Evolutionary conservation across 2,329 filamentous ascomycete species (phyloP).

Genomic region (Ophiocordyceps camponoti-floridani): DNA sequence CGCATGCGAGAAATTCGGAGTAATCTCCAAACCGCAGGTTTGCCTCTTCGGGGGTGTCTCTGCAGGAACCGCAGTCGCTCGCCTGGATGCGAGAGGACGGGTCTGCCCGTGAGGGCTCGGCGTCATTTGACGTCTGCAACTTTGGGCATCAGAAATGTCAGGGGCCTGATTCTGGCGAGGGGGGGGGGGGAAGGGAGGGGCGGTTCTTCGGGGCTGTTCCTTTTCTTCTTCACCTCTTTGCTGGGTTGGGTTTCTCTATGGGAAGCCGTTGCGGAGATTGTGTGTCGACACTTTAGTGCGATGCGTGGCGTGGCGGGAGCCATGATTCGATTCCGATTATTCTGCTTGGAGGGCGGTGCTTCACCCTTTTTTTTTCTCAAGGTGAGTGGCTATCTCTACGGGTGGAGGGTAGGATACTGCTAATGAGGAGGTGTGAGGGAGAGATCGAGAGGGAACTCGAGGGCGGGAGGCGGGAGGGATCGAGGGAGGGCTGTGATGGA

Average conservation of each 20-base stretch:
- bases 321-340: conserved; percentile 10
- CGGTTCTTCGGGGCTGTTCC: neutral
- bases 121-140: conserved; percentile 7
- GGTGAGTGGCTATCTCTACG: conserved; percentile 3
- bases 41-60: too few relatives aligned
- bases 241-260: conserved; percentile 2
- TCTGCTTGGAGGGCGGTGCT: conserved; percentile 8
- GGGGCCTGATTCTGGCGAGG: neutral
- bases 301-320: conserved; percentile 7
- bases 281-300: conserved; percentile 9
- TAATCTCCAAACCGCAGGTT: conserved; percentile 3
- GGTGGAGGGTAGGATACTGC: conserved; percentile 1
- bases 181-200: neutral
- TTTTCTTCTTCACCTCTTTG: too few relatives aligned
- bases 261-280: conserved; percentile 9
- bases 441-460: neutral
- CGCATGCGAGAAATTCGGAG: conserved; percentile 10
- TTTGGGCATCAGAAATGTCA: conserved; percentile 8
- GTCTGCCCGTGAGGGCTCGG: conserved; percentile 8
- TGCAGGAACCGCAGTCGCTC: conserved; percentile 5
- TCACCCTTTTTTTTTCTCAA: conserved; percentile 4
- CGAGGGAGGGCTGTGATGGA: neutral
- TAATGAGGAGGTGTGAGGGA: conserved; percentile 1
- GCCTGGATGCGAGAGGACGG: conserved; percentile 4
- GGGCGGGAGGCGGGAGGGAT: neutral